Base-by-base conservation (phyloP, 2,329 filamentous ascomycete species). In the Hypocreales sp. region DNA sequence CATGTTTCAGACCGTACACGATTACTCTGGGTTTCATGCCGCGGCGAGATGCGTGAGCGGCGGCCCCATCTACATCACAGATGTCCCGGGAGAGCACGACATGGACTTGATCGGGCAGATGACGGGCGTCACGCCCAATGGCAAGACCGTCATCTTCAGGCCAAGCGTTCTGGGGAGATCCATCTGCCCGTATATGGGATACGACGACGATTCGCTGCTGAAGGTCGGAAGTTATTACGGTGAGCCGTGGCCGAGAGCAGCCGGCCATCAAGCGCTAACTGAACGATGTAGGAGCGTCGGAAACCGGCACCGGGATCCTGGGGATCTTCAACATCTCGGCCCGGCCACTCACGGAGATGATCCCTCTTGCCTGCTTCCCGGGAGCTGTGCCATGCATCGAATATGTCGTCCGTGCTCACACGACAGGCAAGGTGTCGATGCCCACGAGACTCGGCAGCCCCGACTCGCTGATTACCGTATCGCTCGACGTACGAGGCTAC, bases 11-110 rank as follows among this genome's bases (percentile, higher is more conserved):
- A 74, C 71, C 1, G 55, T 56, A 2, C 67, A 73, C 34, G 56
- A 62, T 15, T 92, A 81, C 47, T 79, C 79, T 0, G 69, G 67
- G 0, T 92, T 90, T 46, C 90, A 98, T 40, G 90, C 82, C 5
- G 87, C 90, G 1, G 86, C 84, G 2, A 69, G 90, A 25, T 92
- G 83, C 48, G 62, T 98, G 8, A 86, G 78, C 25, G 90, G 90
- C 7, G 90, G 90, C 0, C 90, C 87, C 0, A 78, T 98, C 22
- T 94, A 92, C 42, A 86, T 98, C 47, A 95, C 87, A 0, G 90
- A 98, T 50, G 67, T 73, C 1, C 87, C 87, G 0, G 86, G 83
- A 1, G 56, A 81, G 33, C 83, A 95, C 48, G 67, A 93, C 42
- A 43, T 84, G 17, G 53, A 64, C 5, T 52, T 98, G 11, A 79